Percentiles rank a stretch among this genome's conserved stretches.
phyloP scores from a whole-genome alignment of 805 yeast species.

The Schwanniomyces vanrijiae region DNA sequence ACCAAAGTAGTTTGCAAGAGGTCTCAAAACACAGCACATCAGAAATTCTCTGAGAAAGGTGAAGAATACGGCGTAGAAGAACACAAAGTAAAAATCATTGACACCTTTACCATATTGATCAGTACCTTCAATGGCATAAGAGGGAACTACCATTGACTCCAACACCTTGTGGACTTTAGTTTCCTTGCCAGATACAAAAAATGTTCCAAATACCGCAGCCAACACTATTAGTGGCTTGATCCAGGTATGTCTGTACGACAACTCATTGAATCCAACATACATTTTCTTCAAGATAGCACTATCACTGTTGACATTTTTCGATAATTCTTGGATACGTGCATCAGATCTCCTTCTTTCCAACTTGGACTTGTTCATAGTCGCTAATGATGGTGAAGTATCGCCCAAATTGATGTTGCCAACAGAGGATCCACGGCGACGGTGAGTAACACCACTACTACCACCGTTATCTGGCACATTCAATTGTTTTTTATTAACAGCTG shows the following conservation, averaged over 20 bases:
- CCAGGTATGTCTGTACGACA: slow-evolving; percentile 69
- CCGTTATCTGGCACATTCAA: not conserved
- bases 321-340: slow-evolving; percentile 32
- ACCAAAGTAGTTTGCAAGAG: slow-evolving; percentile 60
- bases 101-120: slow-evolving; percentile 84
- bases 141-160: slow-evolving; percentile 60
- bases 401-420: slow-evolving; percentile 77
- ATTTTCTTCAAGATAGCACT: slow-evolving; percentile 56
- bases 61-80: slow-evolving; percentile 80
- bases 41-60: slow-evolving; percentile 87
- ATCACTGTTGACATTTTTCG: slow-evolving; percentile 36
- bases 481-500: not conserved
- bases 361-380: slow-evolving; percentile 60
- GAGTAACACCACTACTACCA: not conserved
- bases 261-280: slow-evolving; percentile 57
- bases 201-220: slow-evolving; percentile 39
- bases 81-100: slow-evolving; percentile 77
- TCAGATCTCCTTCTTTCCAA: slow-evolving; percentile 34
- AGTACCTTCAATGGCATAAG: slow-evolving; percentile 62
- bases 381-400: slow-evolving; percentile 60
- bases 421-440: slow-evolving; percentile 58
- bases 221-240: slow-evolving; percentile 59
- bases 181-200: slow-evolving; percentile 55
- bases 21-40: slow-evolving; percentile 79
- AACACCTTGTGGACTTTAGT: slow-evolving; percentile 57